phyloP scores from a whole-genome alignment of 2,329 filamentous ascomycete species.

The Hirsutella rhossiliensis region DNA sequence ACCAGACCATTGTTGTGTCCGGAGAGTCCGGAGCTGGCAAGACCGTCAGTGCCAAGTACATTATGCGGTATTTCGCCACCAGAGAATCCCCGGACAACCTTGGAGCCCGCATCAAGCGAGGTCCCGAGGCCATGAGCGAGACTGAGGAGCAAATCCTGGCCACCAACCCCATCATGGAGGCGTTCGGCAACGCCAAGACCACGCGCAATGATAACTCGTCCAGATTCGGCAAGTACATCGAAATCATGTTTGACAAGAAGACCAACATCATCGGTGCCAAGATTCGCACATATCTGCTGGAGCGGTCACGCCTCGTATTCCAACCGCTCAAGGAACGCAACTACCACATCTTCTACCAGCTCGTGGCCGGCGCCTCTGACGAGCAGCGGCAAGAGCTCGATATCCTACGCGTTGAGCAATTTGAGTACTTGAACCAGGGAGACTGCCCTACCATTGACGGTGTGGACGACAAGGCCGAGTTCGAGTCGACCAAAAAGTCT shows the following conservation, averaged over 20 bases:
- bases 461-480: conserved; percentile 91
- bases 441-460: conserved; percentile 84
- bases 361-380: conserved; percentile 84
- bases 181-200: conserved; percentile 99
- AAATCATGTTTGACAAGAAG: conserved; percentile 95
- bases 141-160: conserved; percentile 97
- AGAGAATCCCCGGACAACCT: conserved; percentile 87
- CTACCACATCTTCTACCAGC: conserved; percentile 98
- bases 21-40: conserved; percentile 98
- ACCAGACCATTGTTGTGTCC: conserved; percentile 98
- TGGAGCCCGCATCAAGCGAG: conserved; percentile 61
- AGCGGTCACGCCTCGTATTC: conserved; percentile 91
- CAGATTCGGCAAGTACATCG: conserved; percentile 97
- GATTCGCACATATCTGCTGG: conserved; percentile 89
- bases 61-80: conserved; percentile 99
- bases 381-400: conserved; percentile 69
- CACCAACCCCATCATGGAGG: conserved; percentile 99
- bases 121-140: conserved; percentile 79
- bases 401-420: conserved; percentile 75
- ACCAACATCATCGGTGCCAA: conserved; percentile 97
- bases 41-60: conserved; percentile 98
- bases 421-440: conserved; percentile 93
- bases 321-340: conserved; percentile 96
- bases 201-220: conserved; percentile 99
- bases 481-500: conserved; percentile 76